Evolutionary conservation across 139 green algal genomes (phyloP), one percentile per base, ranked within the genome.

Genomic region (Micromonas pusilla): DNA sequence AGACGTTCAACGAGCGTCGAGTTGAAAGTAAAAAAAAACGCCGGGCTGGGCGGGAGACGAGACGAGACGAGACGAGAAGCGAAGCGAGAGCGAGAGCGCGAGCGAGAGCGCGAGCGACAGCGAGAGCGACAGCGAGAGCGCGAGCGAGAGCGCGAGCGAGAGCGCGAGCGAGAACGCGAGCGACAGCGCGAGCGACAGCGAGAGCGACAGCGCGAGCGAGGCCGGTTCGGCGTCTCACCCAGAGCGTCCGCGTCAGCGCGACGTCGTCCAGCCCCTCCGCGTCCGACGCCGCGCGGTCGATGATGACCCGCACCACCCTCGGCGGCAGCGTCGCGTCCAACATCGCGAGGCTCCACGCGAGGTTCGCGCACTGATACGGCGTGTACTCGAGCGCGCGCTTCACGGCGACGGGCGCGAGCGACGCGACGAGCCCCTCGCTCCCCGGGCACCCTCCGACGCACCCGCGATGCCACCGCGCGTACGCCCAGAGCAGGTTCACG

Each of bases 401-500:
- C 38, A 63, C 37, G 20, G 37, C 38, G 52, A 62, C 34, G 38
- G 20, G 13, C 68, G 53, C 60, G 20, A 75, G 31, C 23, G 36
- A 23, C 5, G 9, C 13, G 20, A 75, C 38, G 21, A 75, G 16
- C 16, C 63, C 32, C 26, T 32, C 23, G 28, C 63, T 21, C 63
- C 63, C 13, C n/a, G 28, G n/a, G 23, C 2, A 70, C 63, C 31
- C 20, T 70, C 31, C n/a, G 63, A 1, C 20, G 2, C 23, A 70
- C 26, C 26, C 31, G 23, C 68, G 36, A 20, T 34, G 6, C 68
- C 68, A 75, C 3, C 38, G 37, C 13, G 68, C 68, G 37, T 75
- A 75, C 21, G 68, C 68, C 68, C 68, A 75, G 1, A 75, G 9
- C 37, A 62, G 26, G 37, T 75, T 75, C 36, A 62, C 68, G 1